A percentile compares a stretch with the other conserved stretches of the same genome.
Conservation (phyloP, 352 stramenopile species). For the Globisporangium irregulare region DNA sequence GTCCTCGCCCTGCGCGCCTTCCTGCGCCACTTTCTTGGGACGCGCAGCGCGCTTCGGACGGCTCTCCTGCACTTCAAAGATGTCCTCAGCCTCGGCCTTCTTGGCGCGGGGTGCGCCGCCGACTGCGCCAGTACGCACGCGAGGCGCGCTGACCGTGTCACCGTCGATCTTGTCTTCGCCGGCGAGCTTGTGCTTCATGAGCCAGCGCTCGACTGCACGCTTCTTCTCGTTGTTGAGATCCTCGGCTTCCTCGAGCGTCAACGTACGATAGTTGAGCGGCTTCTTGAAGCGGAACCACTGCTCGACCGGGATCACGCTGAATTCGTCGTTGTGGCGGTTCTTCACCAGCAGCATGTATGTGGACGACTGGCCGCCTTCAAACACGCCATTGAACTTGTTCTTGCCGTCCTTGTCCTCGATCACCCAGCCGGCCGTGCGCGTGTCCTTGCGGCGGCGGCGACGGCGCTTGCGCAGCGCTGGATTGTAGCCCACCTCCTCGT, state of each 20-base stretch:
- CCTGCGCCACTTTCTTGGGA: constrained; percentile 41
- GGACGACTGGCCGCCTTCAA: constrained; percentile 78
- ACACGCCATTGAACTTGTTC: constrained; percentile 82
- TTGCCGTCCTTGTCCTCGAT: constrained; percentile 82
- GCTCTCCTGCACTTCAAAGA: constrained; percentile 62
- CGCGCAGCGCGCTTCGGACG: constrained; percentile 47
- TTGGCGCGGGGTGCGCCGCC: constrained; percentile 29
- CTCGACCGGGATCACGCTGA: constrained; percentile 83
- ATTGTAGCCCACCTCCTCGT: constrained; percentile 71
- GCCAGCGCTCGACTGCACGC: constrained; percentile 80
- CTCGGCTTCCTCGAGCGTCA: constrained; percentile 83
- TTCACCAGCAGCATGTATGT: constrained; percentile 88
- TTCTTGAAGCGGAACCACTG: constrained; percentile 91
- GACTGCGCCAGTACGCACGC: constrained; percentile 67
- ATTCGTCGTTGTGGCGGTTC: constrained; percentile 86
- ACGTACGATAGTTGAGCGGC: constrained; percentile 76
- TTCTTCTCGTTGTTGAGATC: constrained; percentile 90
- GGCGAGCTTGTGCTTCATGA: constrained; percentile 87
- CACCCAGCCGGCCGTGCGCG: constrained; percentile 73
- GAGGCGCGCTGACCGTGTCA: constrained; percentile 61
- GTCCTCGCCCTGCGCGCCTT: constrained; percentile 71
- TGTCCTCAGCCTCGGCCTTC: constrained; percentile 48
- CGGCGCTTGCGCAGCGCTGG: constrained; percentile 71
- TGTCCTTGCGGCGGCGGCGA: constrained; percentile 72
- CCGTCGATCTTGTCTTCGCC: constrained; percentile 63